These are phyloP conservation scores for Chenopodium album DNA, from an alignment of 148 eudicot species.

Conservation along the genomic window DNA sequence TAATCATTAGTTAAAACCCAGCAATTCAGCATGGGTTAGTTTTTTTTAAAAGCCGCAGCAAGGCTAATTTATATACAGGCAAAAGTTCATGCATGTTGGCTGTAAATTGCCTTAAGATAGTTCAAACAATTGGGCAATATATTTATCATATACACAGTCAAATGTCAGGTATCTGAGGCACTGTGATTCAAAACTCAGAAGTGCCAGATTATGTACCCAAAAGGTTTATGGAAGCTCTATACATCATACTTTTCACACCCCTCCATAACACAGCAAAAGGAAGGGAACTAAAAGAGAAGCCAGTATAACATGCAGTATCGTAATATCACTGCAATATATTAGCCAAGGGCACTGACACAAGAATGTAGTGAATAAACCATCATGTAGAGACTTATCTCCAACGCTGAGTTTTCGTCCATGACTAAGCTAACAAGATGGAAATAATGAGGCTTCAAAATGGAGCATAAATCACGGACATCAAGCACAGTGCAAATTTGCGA, in stretches of 20 bases:
- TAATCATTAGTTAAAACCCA: neutral
- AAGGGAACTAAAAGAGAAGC: slow-evolving; percentile 4
- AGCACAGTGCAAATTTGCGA: neutral
- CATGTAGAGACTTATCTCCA: slow-evolving; percentile 6
- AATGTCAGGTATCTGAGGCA: neutral
- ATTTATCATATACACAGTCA: neutral
- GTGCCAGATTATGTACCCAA: neutral
- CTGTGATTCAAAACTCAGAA: neutral
- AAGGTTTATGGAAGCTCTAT: slow-evolving; percentile 12
- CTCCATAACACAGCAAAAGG: slow-evolving; percentile 3
- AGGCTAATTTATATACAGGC: neutral
- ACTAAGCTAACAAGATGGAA: neutral
- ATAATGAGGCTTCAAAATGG: neutral
- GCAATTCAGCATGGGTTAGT: too few species aligned
- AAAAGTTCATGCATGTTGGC: neutral
- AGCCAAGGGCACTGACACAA: neutral
- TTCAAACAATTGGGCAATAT: neutral
- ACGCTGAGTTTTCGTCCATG: neutral
- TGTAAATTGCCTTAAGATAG: neutral
- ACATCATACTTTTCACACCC: slow-evolving; percentile 20
- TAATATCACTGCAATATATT: neutral
- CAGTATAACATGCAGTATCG: neutral
- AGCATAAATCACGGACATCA: neutral
- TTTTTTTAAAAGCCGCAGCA: too few species aligned
- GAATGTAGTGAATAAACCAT: slow-evolving; percentile 5